These are phyloP conservation scores for Colletotrichum ledebouriae DNA, from an alignment of 2,329 filamentous ascomycete species.

Conservation along the genomic window DNA sequence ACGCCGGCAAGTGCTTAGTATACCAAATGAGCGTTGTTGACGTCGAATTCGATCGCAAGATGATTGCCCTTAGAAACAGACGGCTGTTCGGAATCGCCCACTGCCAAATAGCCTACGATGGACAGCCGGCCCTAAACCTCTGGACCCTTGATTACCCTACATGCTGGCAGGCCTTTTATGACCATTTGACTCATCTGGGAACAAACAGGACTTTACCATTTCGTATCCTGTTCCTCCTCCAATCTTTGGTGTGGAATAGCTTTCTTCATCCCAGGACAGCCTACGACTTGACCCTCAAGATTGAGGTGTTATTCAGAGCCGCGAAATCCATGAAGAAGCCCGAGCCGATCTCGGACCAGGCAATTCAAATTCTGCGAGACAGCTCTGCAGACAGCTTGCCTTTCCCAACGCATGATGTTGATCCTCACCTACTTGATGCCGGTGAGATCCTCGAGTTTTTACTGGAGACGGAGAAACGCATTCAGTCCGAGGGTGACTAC, in stretches of 20 bases:
- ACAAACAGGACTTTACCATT: constrained; percentile 61
- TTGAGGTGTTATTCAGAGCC: constrained; percentile 52
- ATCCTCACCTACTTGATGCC: constrained; percentile 57
- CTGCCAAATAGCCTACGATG: constrained; percentile 42
- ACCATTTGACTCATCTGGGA: constrained; percentile 2
- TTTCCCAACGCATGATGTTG: constrained; percentile 65
- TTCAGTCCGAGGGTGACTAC: constrained; percentile 44
- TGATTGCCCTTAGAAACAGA: constrained; percentile 45
- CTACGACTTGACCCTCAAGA: constrained; percentile 56
- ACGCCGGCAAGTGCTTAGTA: constrained; percentile 59
- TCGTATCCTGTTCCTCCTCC: constrained; percentile 71
- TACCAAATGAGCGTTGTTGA: constrained; percentile 55
- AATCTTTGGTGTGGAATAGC: constrained; percentile 73
- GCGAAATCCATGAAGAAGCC: constrained; percentile 45
- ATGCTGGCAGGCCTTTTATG: constrained; percentile 45
- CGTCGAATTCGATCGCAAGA: constrained; percentile 45
- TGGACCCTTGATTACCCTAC: constrained; percentile 42
- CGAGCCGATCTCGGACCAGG: constrained; percentile 62
- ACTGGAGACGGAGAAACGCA: constrained; percentile 56
- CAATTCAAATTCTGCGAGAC: constrained; percentile 66
- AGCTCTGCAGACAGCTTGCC: constrained; percentile 65
- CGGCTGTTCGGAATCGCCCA: constrained; percentile 27
- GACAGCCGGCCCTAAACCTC: background rate
- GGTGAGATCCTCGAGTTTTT: constrained; percentile 57
- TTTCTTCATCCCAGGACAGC: constrained; percentile 70